Conservation (phyloP, 495 filamentous ascomycete species). For the Xylaria curta region DNA sequence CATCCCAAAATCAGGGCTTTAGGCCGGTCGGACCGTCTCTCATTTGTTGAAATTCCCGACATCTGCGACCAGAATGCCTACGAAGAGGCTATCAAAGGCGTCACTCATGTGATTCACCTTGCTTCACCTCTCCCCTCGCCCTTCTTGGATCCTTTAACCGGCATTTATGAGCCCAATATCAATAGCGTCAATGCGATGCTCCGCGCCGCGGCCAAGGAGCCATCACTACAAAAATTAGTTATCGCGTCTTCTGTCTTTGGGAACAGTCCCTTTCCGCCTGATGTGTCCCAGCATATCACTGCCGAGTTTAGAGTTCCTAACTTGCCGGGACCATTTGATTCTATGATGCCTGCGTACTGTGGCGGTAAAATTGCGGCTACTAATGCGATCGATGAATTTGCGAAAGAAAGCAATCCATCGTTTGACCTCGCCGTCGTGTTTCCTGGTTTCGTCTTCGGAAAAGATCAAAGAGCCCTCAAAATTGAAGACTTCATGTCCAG, state of each 20-base stretch:
- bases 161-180: slow-evolving; percentile 41
- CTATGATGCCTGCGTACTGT: slow-evolving; percentile 11
- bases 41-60: slow-evolving; percentile 52
- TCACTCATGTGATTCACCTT: slow-evolving; percentile 55
- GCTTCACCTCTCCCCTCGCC: slow-evolving; percentile 48
- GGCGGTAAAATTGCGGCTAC: slow-evolving; percentile 11
- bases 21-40: slow-evolving; percentile 34
- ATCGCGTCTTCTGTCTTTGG: slow-evolving; percentile 42
- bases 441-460: slow-evolving; percentile 12
- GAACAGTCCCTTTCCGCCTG: slow-evolving; percentile 22
- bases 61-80: slow-evolving; percentile 49
- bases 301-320: not conserved
- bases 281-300: not conserved
- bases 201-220: slow-evolving; percentile 37
- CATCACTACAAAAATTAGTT: slow-evolving; percentile 40
- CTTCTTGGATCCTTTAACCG: slow-evolving; percentile 25
- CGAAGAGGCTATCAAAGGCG: slow-evolving; percentile 51
- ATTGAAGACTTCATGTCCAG: not conserved
- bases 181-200: slow-evolving; percentile 33
- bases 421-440: slow-evolving; percentile 3
- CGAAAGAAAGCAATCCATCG: not conserved
- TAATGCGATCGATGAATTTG: slow-evolving; percentile 4
- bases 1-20: slow-evolving; percentile 35
- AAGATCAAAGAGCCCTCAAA: not conserved
- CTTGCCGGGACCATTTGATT: not conserved